Base-by-base conservation (phyloP, 306 rosid species). In the Aeschynomene evenia region DNA sequence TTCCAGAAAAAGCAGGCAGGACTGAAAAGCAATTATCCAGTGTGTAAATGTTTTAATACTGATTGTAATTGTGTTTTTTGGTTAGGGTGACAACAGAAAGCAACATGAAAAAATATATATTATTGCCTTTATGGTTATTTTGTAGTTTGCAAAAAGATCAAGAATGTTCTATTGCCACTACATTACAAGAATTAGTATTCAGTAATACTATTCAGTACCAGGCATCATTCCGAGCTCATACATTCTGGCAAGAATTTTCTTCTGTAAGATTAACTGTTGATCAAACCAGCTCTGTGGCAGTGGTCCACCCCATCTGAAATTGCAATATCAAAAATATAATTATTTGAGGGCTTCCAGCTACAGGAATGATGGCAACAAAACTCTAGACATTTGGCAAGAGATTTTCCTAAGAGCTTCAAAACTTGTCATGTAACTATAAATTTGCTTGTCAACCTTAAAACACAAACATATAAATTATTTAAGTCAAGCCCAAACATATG, bases 1-100 rank as follows among this genome's bases (percentile, higher is more conserved):
- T 92, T 61, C 98, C 98, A 43, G 98, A 92, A 79, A 92, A 89
- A 52, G 93, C 96, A 18, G 98, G 98, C 69, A 89, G 95, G 74
- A 92, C 96, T 92, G 89, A 69, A 72, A 71, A 71, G n/a, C 64
- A 78, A 66, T 45, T 75, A 71, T 34, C 55, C 63, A 66, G 58
- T 46, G 34, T 37, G 46, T 16, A 64, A 20, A 63, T 22, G 6
- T 60, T 49, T 46, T 34, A 34, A 34, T 34, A 6, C 12, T 34
- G 11, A 1, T 34, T 34, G 10, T 34, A 34, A 34, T 5, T 34
- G 11, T 34, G 40, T 8, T 6, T 34, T 40, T 36, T 39, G 39
- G 63, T n/a, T 23, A 22, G 42, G 24, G 39, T 53, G 37, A 39
- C n/a, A 33, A 31, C n/a, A 68, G 51, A 33, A 70, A 75, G 43